Evolutionary conservation across 495 filamentous ascomycete genomes (phyloP).

Genomic region (Mytilinidion resinicola): DNA sequence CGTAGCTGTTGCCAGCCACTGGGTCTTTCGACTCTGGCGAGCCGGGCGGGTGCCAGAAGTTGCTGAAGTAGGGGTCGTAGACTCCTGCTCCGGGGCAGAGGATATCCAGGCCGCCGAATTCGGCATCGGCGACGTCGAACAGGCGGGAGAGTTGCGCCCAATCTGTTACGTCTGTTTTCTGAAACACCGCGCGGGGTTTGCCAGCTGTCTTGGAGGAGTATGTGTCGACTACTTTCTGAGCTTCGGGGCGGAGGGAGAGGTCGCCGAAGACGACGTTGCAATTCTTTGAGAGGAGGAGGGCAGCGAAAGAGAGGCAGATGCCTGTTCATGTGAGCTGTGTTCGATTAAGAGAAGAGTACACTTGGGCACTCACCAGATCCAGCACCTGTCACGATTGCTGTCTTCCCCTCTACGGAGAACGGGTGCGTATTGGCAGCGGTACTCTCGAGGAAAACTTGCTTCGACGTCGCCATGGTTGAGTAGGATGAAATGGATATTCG

Average conservation of each 20-base stretch:
- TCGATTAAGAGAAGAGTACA: constrained; percentile 26
- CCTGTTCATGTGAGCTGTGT: constrained; percentile 24
- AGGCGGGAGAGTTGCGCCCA: constrained; percentile 55
- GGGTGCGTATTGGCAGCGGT: not conserved
- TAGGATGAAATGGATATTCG: too few relatives aligned
- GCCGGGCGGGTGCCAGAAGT: constrained; percentile 62
- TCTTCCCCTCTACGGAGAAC: constrained; percentile 44
- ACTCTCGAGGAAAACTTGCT: not conserved
- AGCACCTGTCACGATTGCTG: constrained; percentile 64
- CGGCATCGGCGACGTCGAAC: constrained; percentile 48
- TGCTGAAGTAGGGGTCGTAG: constrained; percentile 60
- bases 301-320: constrained; percentile 58
- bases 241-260: constrained; percentile 58
- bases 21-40: constrained; percentile 45
- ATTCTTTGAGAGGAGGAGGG: constrained; percentile 49
- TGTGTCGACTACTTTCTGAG: constrained; percentile 49
- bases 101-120: constrained; percentile 57
- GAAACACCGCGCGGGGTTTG: constrained; percentile 49
- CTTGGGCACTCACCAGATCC: constrained; percentile 53
- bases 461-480: too few relatives aligned
- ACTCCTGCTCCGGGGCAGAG: constrained; percentile 65
- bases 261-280: constrained; percentile 66
- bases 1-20: constrained; percentile 38
- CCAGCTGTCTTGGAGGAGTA: constrained; percentile 35
- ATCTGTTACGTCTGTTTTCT: constrained; percentile 54